Percentiles rank a stretch among this genome's conserved stretches.
phyloP scores from a whole-genome alignment of 2,329 filamentous ascomycete species.

The Periglandula ipomoeae region DNA sequence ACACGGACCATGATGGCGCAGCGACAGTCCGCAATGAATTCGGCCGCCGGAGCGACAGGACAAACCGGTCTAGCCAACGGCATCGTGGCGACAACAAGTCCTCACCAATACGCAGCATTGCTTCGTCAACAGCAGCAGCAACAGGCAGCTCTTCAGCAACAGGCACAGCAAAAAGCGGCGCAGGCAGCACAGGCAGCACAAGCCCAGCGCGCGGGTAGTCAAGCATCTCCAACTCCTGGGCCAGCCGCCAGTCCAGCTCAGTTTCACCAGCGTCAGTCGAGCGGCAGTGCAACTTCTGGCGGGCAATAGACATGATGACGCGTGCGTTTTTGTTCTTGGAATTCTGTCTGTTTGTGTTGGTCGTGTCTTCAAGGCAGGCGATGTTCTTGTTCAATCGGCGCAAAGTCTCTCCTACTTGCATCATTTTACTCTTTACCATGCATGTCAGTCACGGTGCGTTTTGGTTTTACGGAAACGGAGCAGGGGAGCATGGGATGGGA shows the following conservation, averaged over 20 bases:
- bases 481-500: neutral
- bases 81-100: conserved; percentile 38
- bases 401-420: too few relatives aligned
- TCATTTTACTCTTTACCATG: too few relatives aligned
- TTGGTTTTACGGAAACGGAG: neutral
- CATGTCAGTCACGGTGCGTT: neutral
- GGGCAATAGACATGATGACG: neutral
- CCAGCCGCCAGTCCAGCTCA: conserved; percentile 13
- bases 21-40: conserved; percentile 45
- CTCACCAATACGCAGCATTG: conserved; percentile 51
- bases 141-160: conserved; percentile 24
- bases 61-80: conserved; percentile 40
- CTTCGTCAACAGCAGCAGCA: conserved; percentile 48
- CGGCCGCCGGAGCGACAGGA: conserved; percentile 40
- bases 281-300: conserved; percentile 28
- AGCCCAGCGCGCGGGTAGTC: conserved; percentile 18
- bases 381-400: neutral
- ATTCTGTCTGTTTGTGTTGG: too few relatives aligned
- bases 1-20: conserved; percentile 38
- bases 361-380: neutral
- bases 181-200: conserved; percentile 17
- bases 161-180: conserved; percentile 20
- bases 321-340: neutral
- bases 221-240: conserved; percentile 14
- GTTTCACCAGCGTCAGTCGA: conserved; percentile 25